phyloP scores from a whole-genome alignment of 176 grass and related monocot genomes.

The Eragrostis nindensis region DNA sequence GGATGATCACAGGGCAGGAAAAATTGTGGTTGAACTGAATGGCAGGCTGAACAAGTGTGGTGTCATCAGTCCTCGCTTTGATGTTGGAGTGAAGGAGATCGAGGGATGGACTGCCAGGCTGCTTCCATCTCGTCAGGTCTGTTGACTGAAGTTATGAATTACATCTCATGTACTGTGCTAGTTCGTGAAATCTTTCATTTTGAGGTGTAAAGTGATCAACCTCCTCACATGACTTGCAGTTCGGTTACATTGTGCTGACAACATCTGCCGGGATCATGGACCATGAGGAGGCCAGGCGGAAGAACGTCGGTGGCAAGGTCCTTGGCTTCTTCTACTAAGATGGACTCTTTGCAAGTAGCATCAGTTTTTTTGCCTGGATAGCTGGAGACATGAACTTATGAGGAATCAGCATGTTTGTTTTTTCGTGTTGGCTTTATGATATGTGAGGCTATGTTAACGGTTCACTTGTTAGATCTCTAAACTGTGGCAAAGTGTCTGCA shows the following conservation, averaged over 20 bases:
- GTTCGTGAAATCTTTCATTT: neutral
- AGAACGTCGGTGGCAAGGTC: constrained; percentile 70
- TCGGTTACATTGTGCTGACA: constrained; percentile 73
- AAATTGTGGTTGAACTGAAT: constrained; percentile 69
- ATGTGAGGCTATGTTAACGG: neutral
- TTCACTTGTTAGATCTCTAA: neutral
- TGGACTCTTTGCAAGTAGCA: constrained; percentile 4
- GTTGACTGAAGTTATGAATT: neutral
- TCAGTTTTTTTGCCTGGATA: constrained; percentile 33
- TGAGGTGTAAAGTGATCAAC: neutral
- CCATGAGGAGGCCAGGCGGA: constrained; percentile 65
- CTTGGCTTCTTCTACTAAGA: constrained; percentile 72
- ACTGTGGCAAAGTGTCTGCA: neutral
- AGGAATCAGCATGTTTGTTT: constrained; percentile 14
- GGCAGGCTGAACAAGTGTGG: constrained; percentile 78
- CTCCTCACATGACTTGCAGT: constrained; percentile 41
- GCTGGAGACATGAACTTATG: constrained; percentile 23
- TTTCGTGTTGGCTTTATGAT: neutral
- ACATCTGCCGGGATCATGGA: constrained; percentile 76
- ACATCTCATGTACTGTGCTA: neutral
- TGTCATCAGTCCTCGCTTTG: constrained; percentile 70
- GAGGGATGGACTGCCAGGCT: constrained; percentile 67
- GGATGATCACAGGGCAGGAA: constrained; percentile 65
- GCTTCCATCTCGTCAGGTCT: constrained; percentile 64
- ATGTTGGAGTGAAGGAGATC: constrained; percentile 76